These are phyloP conservation scores for Aspergillus brasiliensis DNA, from an alignment of 2,329 filamentous ascomycete species.

Conservation along the genomic window DNA sequence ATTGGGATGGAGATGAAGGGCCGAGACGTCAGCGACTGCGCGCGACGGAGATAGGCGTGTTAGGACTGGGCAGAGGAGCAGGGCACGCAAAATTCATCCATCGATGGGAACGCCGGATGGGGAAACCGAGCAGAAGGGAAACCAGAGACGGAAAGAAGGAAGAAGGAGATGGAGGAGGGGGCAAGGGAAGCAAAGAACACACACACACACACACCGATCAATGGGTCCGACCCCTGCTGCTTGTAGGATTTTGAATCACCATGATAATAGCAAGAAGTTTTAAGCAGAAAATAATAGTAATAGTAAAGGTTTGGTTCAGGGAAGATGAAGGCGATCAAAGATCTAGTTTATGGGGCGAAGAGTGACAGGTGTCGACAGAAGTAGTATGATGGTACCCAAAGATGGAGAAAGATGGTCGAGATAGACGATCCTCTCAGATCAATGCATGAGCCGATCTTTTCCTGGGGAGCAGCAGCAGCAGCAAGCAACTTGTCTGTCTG, in stretches of 20 bases:
- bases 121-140: neutral
- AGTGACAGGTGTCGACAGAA: neutral
- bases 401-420: neutral
- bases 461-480: neutral
- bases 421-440: slow-evolving; percentile 5
- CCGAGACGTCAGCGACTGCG: slow-evolving; percentile 2
- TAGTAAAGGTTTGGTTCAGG: no score
- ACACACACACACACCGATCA: neutral
- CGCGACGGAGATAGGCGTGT: slow-evolving; percentile 6
- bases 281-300: neutral
- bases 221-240: neutral
- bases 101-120: neutral
- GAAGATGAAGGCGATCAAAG: no score
- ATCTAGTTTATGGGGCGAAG: neutral
- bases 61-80: neutral
- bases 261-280: slow-evolving; percentile 5
- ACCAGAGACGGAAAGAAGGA: no score
- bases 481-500: no score
- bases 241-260: slow-evolving; percentile 1
- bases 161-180: no score
- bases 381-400: neutral
- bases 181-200: no score
- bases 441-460: slow-evolving; percentile 7
- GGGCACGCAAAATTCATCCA: slow-evolving; percentile 6
- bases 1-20: neutral